Percentiles rank a stretch among this genome's conserved stretches.
These are phyloP conservation scores for Prinsepia uniflora DNA, from an alignment of 306 rosid species.

Conservation along the genomic window DNA sequence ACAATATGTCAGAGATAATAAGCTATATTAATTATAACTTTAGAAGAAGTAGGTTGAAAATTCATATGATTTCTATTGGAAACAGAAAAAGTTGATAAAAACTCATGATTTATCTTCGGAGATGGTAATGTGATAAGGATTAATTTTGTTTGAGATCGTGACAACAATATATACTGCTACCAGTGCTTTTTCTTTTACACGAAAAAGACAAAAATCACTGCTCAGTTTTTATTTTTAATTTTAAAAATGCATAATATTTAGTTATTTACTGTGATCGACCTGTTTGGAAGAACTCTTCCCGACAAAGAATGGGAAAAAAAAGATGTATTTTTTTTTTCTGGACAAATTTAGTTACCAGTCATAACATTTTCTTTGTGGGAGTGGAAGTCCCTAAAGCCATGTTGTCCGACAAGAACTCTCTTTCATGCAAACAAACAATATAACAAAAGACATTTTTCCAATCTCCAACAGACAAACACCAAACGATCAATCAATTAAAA, in stretches of 20 bases:
- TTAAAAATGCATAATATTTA: not conserved
- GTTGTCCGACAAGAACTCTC: conserved; percentile 24
- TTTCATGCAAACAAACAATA: conserved; percentile 19
- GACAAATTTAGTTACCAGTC: not conserved
- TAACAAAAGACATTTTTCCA: not conserved
- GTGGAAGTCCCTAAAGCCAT: conserved; percentile 22
- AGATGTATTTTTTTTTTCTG: not conserved
- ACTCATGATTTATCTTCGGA: not conserved
- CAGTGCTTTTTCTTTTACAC: not conserved
- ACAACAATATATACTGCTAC: not conserved
- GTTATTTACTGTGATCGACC: not conserved
- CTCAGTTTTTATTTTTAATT: not conserved
- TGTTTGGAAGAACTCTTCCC: too few relatives aligned
- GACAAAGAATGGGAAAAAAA: too few relatives aligned
- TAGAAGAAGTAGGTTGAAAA: too few relatives aligned
- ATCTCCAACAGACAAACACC: not conserved
- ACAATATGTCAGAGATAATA: too few relatives aligned
- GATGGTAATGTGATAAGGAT: not conserved
- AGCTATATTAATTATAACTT: too few relatives aligned
- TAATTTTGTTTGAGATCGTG: not conserved
- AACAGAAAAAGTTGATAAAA: not conserved
- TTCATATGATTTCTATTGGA: not conserved
- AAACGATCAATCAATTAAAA: too few relatives aligned
- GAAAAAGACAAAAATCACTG: not conserved
- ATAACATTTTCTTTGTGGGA: conserved; percentile 11